Evolutionary conservation across 73 alveolate genomes (phyloP), one percentile per base, ranked within the genome.

Genomic region (Breviolum minutum): DNA sequence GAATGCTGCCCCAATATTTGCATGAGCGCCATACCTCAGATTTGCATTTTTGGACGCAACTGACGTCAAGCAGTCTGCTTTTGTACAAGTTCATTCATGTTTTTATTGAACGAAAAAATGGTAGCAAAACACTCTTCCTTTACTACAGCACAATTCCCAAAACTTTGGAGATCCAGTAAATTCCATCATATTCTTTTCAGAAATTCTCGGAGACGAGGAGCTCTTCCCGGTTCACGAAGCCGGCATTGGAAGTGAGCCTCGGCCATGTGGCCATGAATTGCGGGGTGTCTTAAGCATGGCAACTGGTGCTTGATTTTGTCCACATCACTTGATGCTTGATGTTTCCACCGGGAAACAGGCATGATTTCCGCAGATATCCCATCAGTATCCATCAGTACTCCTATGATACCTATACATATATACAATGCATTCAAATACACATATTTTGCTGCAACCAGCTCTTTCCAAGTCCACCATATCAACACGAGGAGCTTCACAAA

Each of bases 151-250:
- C 54, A 0, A 40, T 40, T 3, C 54, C 54, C 54, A 40, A 40
- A 40, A 40, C 54, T 40, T 40, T 2, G 54, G 54, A 40, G 54
- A 40, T 40, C 54, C 54, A 40, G 0, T 0, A 40, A 40, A 40
- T 40, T 40, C 54, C 54, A 68, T 2, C 77, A 22, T 14, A 68
- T 68, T 11, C 74, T 11, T 17, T 2, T 22, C 17, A 68, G 24
- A 1, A 22, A 22, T 22, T 68, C 77, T 73, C 48, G 5, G n/a
- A 6, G 68, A 7, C 17, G 40, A 86, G 76, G 26, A 1, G 66
- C 97, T 90, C 97, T 60, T 90, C 97, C 30, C 97, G 97, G 84
- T 90, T 90, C 63, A 90, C 97, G 32, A 90, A 90, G 62, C 97
- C 97, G 6, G 97, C 97, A 30, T 90, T 90, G 63, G 97, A 90